Evolutionary conservation across 2,329 filamentous ascomycete species (phyloP), one percentile per base, ranked within the genome.

Genomic region (Ambrosiella xylebori): DNA sequence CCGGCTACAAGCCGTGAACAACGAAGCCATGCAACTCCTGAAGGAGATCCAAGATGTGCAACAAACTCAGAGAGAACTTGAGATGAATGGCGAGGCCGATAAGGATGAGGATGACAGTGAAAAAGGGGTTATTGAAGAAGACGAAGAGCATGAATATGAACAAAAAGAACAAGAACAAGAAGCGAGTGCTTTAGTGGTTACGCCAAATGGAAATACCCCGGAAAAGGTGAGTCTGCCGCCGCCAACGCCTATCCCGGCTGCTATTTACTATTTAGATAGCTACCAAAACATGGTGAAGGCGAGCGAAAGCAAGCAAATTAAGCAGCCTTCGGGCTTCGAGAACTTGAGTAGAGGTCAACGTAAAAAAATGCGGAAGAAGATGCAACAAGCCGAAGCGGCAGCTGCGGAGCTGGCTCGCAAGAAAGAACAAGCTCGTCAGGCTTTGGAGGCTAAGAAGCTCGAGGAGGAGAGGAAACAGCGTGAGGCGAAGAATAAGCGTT

Each of bases 41-140:
- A 57, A 60, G 17, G 59, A 60, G 45, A 60, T 60, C n/a, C 55
- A 60, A 9, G 56, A 52, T 52, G 56, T 12, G 7, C 55, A 55
- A 15, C 41, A 47, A 9, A 54, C 52, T 50, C 57, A 60, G 17
- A 41, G 40, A 12, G 39, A 52, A 1, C 38, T 60, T 8, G 59
- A 58, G n/a, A 44, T 45, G 38, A 15, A 15, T 50, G 19, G n/a
- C 37, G 11, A 12, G 19, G 11, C 19, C 41, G 47, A 56, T 17
- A 27, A 11, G 15, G 49, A 47, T 15, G 58, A 50, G 9, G 41
- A 54, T 49, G 52, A 17, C 9, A 41, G 44, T 47, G 44, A n/a
- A 27, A 3, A 27, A 27, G 27, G 27, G 27, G 27, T 3, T 27
- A 27, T 27, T 27, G 27, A 27, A 27, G 3, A 27, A 4, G 4